Base-by-base conservation (phyloP, 1,139 yeast species). In the Meyerozyma carpophila region DNA sequence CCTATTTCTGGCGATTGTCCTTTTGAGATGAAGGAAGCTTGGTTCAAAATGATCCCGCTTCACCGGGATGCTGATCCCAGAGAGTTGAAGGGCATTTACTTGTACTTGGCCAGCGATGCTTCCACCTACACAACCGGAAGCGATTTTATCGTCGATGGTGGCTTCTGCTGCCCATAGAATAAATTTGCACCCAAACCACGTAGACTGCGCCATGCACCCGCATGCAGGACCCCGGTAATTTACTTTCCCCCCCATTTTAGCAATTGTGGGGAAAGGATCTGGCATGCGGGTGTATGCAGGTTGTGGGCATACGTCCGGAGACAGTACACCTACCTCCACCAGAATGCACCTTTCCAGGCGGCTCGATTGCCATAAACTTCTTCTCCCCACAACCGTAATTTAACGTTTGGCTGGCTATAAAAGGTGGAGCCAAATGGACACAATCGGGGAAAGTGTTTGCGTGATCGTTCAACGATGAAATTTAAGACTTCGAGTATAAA, bases 141-240 rank as follows among this genome's bases (percentile, higher is more conserved):
- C 28, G 57, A 53, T 41, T 42, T 53, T 29, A 45, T 50, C 45
- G 57, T 53, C 24, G 57, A 53, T 44, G 57, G 57, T 39, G 57
- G 56, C 27, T 52, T 51, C 52, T 43, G 50, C 32, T 34, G 37
- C 21, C 18, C 21, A n/a, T 32, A 28, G 32, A n/a, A 13, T 28
- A 28, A 28, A 28, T 28, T 28, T 28, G 32, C 32, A 28, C 14
- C 32, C 32, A 28, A 21, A 21, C 6, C 24, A 6, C 4, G 32
- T 28, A 28, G 13, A 16, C 18, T 16, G 18, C 18, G 18, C 18
- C 18, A 3, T 16, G 18, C 18, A 3, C 18, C 18, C 8, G 14
- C 32, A 28, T 11, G 8, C 32, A 11, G 32, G 14, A 13, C 13
- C n/a, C 32, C 32, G 32, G 32, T 21, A 21, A 5, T 6, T 21